Base-by-base conservation (phyloP, 2,329 filamentous ascomycete genomes). In the Spiromastix sp. region DNA sequence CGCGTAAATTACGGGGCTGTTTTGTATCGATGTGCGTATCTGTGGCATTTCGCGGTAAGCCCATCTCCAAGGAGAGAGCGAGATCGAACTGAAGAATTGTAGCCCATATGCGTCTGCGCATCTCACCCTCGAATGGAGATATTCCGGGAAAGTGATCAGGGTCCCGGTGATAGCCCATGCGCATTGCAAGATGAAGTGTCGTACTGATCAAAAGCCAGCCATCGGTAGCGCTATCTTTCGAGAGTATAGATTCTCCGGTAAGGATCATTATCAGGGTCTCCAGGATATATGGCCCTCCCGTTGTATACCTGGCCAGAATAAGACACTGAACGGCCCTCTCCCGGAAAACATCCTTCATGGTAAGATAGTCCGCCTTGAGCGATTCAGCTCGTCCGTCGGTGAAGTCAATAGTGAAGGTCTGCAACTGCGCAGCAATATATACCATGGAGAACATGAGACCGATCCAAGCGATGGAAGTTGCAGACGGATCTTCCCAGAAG, bases 51-150 rank as follows among this genome's bases (percentile, higher is more conserved):
- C 69, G 68, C 5, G 78, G 78, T 10, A 81, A 56, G 1, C 78
- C 78, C 40, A 80, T 64, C 46, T 81, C 74, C 46, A 79, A 79
- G 1, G 73, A 69, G 1, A 74, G 65, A 11, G 81, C 56, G 2
- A 72, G 56, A 46, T 81, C 78, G 34, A 81, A 62, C 48, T 79
- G 75, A 18, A 49, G 50, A 6, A 62, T 41, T 22, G 57, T 46
- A 12, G 50, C 47, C 63, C 64, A 67, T 3, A 58, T 34, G 8
- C 64, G 58, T 12, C 64, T 51, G 32, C 64, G 53, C 52, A 67
- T 72, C 50, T 79, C 74, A 6, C 68, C 72, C 37, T 74, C 65
- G 40, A 71, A 74, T 2, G 67, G 61, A 1, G 68, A 63, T 30
- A 77, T 66, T 32, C 59, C 63, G 4, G 68, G 57, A 43, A 72